phyloP scores from a whole-genome alignment of 2,329 filamentous ascomycete species.

The Fusarium illudens region DNA sequence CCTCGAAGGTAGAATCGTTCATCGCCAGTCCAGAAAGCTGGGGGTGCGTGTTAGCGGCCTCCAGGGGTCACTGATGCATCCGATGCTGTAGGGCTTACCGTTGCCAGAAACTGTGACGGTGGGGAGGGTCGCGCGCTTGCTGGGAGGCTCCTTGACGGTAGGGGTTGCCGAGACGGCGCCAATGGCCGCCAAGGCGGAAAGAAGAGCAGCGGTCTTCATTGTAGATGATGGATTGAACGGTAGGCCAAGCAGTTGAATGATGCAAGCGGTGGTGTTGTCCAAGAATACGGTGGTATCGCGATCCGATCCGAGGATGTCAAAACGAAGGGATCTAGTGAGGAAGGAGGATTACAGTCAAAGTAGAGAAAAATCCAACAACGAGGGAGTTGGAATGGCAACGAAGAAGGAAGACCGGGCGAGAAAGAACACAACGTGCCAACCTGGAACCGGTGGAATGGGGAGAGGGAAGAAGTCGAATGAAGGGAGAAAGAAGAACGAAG shows the following conservation, averaged over 20 bases:
- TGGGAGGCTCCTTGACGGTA: conserved; percentile 59
- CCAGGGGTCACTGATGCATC: not conserved
- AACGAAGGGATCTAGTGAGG: conserved; percentile 34
- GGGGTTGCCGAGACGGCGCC: conserved; percentile 57
- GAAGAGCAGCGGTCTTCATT: conserved; percentile 60
- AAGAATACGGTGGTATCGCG: conserved; percentile 1
- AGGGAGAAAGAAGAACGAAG: conserved; percentile 34
- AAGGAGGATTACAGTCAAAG: conserved; percentile 34
- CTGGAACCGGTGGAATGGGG: conserved; percentile 36
- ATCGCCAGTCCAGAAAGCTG: conserved; percentile 64
- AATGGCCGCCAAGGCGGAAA: conserved; percentile 59
- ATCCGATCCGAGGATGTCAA: conserved; percentile 5
- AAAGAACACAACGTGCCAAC: conserved; percentile 23
- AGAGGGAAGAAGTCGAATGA: conserved; percentile 28
- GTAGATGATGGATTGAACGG: conserved; percentile 37
- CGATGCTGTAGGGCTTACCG: conserved; percentile 51
- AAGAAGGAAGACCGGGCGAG: conserved; percentile 30
- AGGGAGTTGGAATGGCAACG: conserved; percentile 46
- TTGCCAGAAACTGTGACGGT: conserved; percentile 64
- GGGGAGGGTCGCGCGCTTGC: conserved; percentile 60
- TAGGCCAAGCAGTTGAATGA: conserved; percentile 22
- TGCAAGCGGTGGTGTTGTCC: conserved; percentile 16
- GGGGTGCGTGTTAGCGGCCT: not conserved
- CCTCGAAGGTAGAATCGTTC: conserved; percentile 68
- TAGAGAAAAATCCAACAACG: conserved; percentile 48